Evolutionary conservation across 139 green algal species (phyloP), one percentile per base, ranked within the genome.

Genomic region (Axilococcus clingmanii): DNA sequence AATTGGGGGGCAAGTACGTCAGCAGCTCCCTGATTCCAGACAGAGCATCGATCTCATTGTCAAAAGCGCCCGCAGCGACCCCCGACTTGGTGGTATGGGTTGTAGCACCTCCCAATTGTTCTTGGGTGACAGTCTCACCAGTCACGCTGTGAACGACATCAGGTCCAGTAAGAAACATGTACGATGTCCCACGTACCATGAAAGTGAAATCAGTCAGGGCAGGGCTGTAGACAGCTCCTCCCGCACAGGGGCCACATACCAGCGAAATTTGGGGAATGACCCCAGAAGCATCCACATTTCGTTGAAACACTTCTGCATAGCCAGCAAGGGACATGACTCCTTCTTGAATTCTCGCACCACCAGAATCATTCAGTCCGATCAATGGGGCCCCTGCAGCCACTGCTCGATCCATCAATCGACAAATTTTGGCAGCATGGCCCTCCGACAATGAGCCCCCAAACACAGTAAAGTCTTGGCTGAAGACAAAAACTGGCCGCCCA

Each of bases 151-250:
- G 65, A 5, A 85, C 65, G 3, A 85, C 77, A 19, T 85, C 77
- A 4, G 77, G 77, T 2, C 77, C 77, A 0, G 77, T 85, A 5
- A 85, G 47, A 49, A 85, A 85, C 77, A 85, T 85, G 63, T 85
- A 59, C 11, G 55, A 71, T 55, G 24, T 77, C 41, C 63, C 46
- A 28, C 59, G 53, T 32, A 80, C 77, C 77, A 86, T 85, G 53
- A 86, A 73, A 1, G 59, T 75, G 58, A 86, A 86, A 67, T 86
- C 77, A 2, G 77, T 86, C 23, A 86, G 69, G 6, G 78, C 77
- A 24, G 77, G 77, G 4, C 78, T 87, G 57, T 86, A 86, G 20
- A 86, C 77, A 4, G 77, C 77, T 2, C 77, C 77, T 15, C 77
- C 76, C 0, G 77, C 77, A 30, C 77, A 86, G 2, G 77, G 77